Evolutionary conservation across 257 asterid species (phyloP), one percentile per base, ranked within the genome.

Genomic region (Gynochthodes officinalis): DNA sequence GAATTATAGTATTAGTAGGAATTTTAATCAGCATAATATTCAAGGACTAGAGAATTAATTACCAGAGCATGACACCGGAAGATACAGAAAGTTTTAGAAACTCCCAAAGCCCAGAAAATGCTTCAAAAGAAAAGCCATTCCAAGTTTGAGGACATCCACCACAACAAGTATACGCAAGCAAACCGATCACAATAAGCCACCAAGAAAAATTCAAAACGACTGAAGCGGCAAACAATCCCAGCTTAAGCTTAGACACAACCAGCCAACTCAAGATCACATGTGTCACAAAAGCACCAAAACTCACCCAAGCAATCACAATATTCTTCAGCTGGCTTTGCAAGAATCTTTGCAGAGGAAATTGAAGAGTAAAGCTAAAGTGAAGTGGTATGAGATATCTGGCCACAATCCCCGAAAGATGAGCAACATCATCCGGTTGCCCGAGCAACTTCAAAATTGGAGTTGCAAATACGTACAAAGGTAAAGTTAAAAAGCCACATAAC

Each of bases 21-120:
- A n/a, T n/a, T n/a, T n/a, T n/a, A n/a, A n/a, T n/a, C n/a, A n/a
- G n/a, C n/a, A n/a, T n/a, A n/a, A n/a, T n/a, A n/a, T n/a, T n/a
- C 16, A 13, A 46, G 11, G 16, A 7, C 16, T 4, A 43, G 13
- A 48, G 16, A 21, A 39, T 8, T 16, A 72, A 44, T 46, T 61
- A 92, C 96, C 98, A 90, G 4, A 93, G 82, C 98, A 93, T 93
- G 81, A 93, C 89, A 1, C 98, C 98, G 16, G 98, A 93, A 44
- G 98, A 87, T 50, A 83, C 84, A 0, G 98, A 93, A 23, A 93
- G 87, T 67, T 91, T 93, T 1, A 84, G 18, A 70, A 93, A 93
- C 2, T 88, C 95, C 97, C 98, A 91, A 49, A 93, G 77, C 1
- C 96, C 98, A 23, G 89, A 58, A 23, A 93, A 89, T 0, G 98